Evolutionary conservation across 1,284 basidiomycete species (phyloP).

Genomic region (Cutaneotrichosporon sp.): DNA sequence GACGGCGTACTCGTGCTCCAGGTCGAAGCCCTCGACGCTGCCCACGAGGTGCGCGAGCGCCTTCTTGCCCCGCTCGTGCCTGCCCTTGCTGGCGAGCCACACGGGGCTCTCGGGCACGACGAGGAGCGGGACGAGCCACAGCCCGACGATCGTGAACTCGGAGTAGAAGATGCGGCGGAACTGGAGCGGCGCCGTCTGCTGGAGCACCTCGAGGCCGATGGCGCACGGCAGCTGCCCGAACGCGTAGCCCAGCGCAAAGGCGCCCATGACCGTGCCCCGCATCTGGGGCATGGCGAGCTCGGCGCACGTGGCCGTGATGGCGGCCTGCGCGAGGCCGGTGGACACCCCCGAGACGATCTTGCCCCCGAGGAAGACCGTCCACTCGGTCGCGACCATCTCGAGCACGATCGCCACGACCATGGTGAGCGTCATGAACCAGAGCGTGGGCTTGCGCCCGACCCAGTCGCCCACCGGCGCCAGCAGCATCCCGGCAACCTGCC

Average conservation of each 20-base stretch:
- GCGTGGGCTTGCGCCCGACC: constrained; percentile 6
- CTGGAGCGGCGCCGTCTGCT: constrained; percentile 10
- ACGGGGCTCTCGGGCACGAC: constrained; percentile 13
- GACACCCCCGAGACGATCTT: constrained; percentile 35
- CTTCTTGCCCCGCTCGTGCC: constrained; percentile 21
- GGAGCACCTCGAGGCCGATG: constrained; percentile 13
- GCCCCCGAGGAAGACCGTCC: constrained; percentile 33
- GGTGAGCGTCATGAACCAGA: constrained; percentile 11
- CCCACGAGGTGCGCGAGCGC: constrained; percentile 20
- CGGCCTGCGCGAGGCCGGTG: constrained; percentile 7
- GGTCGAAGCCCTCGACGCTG: constrained; percentile 21
- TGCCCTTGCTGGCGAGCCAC: constrained; percentile 21
- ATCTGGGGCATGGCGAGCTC: constrained; percentile 16
- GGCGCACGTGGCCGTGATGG: constrained; percentile 7
- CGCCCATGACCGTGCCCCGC: constrained; percentile 2
- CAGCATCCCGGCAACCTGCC: background rate
- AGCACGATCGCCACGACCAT: constrained; percentile 12
- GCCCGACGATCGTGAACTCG: constrained; percentile 16
- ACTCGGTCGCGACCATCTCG: constrained; percentile 34
- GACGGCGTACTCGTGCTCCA: constrained; percentile 21
- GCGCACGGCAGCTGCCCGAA: constrained; percentile 10
- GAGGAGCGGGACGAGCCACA: constrained; percentile 15
- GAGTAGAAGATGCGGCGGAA: constrained; percentile 17
- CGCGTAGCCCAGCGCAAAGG: constrained; percentile 7
- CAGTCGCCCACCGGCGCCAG: constrained; percentile 8